These are phyloP conservation scores for Sordariomycetes sp. DNA, from an alignment of 2,329 filamentous ascomycete genomes.

Conservation along the genomic window DNA sequence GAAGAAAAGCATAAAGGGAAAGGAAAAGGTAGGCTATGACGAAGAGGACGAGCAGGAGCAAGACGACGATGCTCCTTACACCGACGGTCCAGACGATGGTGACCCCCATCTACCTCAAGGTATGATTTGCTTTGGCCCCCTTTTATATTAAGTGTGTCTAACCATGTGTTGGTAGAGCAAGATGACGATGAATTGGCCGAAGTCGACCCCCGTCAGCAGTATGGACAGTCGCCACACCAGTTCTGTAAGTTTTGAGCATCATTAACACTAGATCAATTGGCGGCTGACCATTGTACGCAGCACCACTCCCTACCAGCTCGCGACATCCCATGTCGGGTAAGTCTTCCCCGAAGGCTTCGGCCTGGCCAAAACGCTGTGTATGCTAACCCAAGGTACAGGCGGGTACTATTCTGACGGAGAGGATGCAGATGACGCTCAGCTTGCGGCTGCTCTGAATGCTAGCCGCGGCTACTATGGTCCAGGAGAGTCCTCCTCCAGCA, in stretches of 20 bases:
- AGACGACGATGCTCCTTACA: conserved; percentile 7
- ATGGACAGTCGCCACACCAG: background rate
- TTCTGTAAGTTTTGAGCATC: background rate
- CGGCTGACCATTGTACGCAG: background rate
- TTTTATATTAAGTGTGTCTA: background rate
- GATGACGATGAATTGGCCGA: background rate
- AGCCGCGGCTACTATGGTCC: background rate
- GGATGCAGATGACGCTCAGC: background rate
- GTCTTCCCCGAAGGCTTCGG: background rate
- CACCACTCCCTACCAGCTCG: background rate
- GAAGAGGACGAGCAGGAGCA: conserved; percentile 1
- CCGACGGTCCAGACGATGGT: conserved; percentile 20
- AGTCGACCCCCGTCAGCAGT: background rate
- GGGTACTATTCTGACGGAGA: background rate
- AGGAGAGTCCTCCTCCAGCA: background rate
- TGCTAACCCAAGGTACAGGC: background rate
- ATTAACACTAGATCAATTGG: background rate
- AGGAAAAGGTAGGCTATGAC: conserved; percentile 4
- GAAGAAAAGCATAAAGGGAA: conserved; percentile 3
- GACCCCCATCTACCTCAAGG: conserved; percentile 7
- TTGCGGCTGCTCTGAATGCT: background rate
- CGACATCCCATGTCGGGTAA: background rate
- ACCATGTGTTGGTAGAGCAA: background rate
- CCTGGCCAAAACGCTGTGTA: background rate
- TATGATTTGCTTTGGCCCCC: background rate